These are phyloP conservation scores for Rhodotorula sp. DNA, from an alignment of 1,284 basidiomycete species.

Conservation along the genomic window DNA sequence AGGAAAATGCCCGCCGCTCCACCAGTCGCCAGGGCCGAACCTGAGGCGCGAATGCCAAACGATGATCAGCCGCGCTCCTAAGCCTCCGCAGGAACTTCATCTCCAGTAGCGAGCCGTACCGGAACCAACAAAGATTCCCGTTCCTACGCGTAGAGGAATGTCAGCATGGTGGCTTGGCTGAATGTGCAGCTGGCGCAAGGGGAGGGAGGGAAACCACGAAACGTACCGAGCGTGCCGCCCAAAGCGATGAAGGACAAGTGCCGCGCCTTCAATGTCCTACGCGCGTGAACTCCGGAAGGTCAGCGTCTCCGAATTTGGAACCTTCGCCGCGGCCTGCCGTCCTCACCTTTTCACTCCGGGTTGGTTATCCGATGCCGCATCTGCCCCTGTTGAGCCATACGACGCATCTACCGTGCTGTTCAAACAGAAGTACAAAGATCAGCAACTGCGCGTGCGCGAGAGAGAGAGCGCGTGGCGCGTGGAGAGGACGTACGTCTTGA, in stretches of 20 bases:
- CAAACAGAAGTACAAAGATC: background rate
- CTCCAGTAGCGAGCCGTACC: slow-evolving; percentile 10
- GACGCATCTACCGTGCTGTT: background rate
- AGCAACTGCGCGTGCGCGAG: background rate
- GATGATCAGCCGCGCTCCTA: no score
- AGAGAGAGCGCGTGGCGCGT: background rate
- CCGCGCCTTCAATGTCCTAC: slow-evolving; percentile 18
- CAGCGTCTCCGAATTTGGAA: no score
- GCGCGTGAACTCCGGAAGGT: background rate
- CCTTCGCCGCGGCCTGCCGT: no score
- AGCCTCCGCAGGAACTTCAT: no score
- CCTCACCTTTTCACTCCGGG: slow-evolving; percentile 9
- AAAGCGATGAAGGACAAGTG: slow-evolving; percentile 45
- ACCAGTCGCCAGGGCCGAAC: slow-evolving; percentile 45
- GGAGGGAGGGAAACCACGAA: slow-evolving; percentile 42
- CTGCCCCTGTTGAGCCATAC: no score
- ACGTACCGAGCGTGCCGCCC: slow-evolving; percentile 65
- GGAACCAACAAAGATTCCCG: slow-evolving; percentile 34
- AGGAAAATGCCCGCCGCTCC: slow-evolving; percentile 47
- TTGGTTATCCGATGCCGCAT: background rate
- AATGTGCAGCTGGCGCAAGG: slow-evolving; percentile 33
- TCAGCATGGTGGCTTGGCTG: background rate
- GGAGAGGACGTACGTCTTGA: background rate
- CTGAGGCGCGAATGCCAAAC: background rate
- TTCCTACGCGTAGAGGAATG: background rate